Percentiles rank a stretch among this genome's conserved stretches.
Conservation (phyloP, 2,329 filamentous ascomycete genomes). For the Fonsecaea nubica region DNA sequence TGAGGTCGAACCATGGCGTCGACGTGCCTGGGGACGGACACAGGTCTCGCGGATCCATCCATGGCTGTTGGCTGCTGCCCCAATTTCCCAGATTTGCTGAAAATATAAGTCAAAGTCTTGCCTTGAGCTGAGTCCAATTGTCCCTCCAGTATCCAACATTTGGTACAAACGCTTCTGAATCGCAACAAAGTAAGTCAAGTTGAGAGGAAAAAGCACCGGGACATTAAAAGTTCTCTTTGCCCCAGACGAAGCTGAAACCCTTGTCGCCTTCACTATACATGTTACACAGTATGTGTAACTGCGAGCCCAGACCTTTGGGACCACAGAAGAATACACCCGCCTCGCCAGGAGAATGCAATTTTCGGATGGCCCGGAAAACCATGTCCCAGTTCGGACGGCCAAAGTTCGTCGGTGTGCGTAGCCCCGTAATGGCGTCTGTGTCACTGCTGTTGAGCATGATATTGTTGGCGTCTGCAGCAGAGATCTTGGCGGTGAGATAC, state of each 20-base stretch:
- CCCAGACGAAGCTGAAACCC: constrained; percentile 65
- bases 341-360: constrained; percentile 75
- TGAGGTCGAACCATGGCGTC: neutral
- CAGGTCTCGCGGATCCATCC: no score
- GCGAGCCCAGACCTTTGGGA: constrained; percentile 77
- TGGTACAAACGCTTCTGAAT: constrained; percentile 9
- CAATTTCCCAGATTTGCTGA: constrained; percentile 20
- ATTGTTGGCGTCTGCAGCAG: constrained; percentile 83
- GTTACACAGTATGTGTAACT: constrained; percentile 82
- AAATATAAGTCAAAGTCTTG: constrained; percentile 1
- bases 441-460: constrained; percentile 87
- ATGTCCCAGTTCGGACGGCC: constrained; percentile 89
- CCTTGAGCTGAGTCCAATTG: neutral
- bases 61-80: neutral
- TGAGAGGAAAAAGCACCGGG: neutral
- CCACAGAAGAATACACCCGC: constrained; percentile 86
- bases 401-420: constrained; percentile 83
- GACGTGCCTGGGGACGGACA: neutral
- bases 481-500: constrained; percentile 87
- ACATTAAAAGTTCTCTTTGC: constrained; percentile 60
- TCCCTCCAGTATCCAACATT: constrained; percentile 6
- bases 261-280: constrained; percentile 72
- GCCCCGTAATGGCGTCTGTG: constrained; percentile 81
- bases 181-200: constrained; percentile 5
- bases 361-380: constrained; percentile 83